Evolutionary conservation across 345 rosid genomes (phyloP), one percentile per base, ranked within the genome.

Genomic region (Syzygium aromaticum): DNA sequence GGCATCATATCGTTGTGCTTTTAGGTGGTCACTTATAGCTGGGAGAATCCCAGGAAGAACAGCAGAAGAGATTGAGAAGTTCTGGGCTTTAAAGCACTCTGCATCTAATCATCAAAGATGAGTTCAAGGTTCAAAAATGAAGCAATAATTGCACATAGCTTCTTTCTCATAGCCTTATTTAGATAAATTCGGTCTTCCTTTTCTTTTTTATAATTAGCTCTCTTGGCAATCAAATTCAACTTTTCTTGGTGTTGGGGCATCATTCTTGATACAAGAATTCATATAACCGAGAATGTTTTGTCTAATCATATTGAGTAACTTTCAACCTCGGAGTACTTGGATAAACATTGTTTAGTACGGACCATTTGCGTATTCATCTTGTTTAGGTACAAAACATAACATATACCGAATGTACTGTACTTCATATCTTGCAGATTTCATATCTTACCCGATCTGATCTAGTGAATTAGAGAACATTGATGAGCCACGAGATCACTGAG

Each of bases 11-110:
- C 40, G 22, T 12, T 27, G 63, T 10, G 63, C 85, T 54, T 23
- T 27, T 73, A 94, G 97, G 91, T 94, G 97, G 96, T 89, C 94
- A 77, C 87, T 95, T 84, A 94, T 95, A 84, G 94, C 96, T 51
- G 94, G 97, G 14, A 91, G 97, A 88, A 94, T 95, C 27, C 91
- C 90, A 3, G 95, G 97, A 90, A 91, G 97, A 77, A 88, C 91
- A 54, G 95, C 95, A 33, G 91, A 91, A 78, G 96, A 95, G 87
- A 94, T 95, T 85, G 91, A 94, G 89, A 95, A 87, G 85, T 93
- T 92, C 61, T 94, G 96, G 97, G 91, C 87, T 51, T 90, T 93
- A 87, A 92, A 85, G 88, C n/a, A 88, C 19, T 84, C 52, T 9
- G 87, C 92, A 14, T 82, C 90, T 80, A 59, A 16, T 51, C 46